phyloP scores from a whole-genome alignment of 1,284 basidiomycete genomes.

The Marasmius tenuissimus region DNA sequence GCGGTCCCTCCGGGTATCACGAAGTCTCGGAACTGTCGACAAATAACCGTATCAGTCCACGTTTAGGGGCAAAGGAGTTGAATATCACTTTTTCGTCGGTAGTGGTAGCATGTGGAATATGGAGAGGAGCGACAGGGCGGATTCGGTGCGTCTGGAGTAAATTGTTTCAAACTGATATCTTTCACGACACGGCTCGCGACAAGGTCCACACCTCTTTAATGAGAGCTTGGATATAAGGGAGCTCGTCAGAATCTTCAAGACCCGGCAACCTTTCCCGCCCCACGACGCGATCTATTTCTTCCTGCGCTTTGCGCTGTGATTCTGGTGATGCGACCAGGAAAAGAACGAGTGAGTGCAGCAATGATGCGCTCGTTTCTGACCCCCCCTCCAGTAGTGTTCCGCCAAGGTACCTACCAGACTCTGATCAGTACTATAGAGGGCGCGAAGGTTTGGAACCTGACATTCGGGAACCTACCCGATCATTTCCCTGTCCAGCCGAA shows the following conservation, averaged over 20 bases:
- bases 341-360: slow-evolving; percentile 16
- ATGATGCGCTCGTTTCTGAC: slow-evolving; percentile 16
- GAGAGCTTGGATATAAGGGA: slow-evolving; percentile 28
- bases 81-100: slow-evolving; percentile 11
- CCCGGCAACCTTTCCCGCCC: slow-evolving; percentile 21
- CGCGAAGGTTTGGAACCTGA: background rate
- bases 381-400: slow-evolving; percentile 20
- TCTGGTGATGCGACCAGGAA: slow-evolving; percentile 21
- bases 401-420: slow-evolving; percentile 16
- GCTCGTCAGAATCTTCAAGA: slow-evolving; percentile 21
- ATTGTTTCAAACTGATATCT: background rate
- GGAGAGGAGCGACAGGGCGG: slow-evolving; percentile 16
- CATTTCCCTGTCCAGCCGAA: slow-evolving; percentile 3
- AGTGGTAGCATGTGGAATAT: slow-evolving; percentile 14
- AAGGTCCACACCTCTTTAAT: slow-evolving; percentile 20
- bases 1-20: slow-evolving; percentile 16
- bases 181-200: background rate
- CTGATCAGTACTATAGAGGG: background rate
- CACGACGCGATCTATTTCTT: slow-evolving; percentile 27
- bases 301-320: slow-evolving; percentile 23
- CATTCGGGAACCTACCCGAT: slow-evolving; percentile 1
- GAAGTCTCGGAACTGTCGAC: slow-evolving; percentile 13
- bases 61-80: background rate
- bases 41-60: background rate
- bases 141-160: slow-evolving; percentile 21